phyloP scores from a whole-genome alignment of 441 rosid species.

The Erodium trifolium region DNA sequence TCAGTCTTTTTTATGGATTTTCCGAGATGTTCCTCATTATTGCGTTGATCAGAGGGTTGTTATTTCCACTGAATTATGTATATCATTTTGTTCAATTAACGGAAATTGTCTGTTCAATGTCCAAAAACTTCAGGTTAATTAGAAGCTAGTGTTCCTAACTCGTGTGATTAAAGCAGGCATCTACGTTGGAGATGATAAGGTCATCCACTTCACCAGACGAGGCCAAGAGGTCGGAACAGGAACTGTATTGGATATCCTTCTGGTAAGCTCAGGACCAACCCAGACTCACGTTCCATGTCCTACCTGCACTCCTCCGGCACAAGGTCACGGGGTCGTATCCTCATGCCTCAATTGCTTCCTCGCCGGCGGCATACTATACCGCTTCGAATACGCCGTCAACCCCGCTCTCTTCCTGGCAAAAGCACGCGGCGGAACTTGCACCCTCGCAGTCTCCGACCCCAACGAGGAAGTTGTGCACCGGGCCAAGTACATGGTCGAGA shows the following conservation, averaged over 20 bases:
- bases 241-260: constrained; percentile 53
- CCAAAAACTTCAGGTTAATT: too few relatives aligned
- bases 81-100: too few relatives aligned
- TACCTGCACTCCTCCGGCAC: constrained; percentile 46
- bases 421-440: constrained; percentile 90
- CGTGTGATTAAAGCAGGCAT: constrained; percentile 36
- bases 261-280: constrained; percentile 64
- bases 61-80: too few relatives aligned
- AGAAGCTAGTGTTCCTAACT: too few relatives aligned
- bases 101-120: too few relatives aligned
- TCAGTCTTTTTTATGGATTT: too few relatives aligned
- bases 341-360: constrained; percentile 85
- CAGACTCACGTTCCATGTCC: constrained; percentile 45
- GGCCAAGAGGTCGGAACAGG: constrained; percentile 95
- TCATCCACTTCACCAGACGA: constrained; percentile 73
- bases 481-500: constrained; percentile 57
- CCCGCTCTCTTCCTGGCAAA: constrained; percentile 73
- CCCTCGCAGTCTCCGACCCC: constrained; percentile 60
- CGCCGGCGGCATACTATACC: constrained; percentile 63
- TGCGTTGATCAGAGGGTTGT: too few relatives aligned
- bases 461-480: constrained; percentile 47
- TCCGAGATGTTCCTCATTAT: too few relatives aligned
- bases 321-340: constrained; percentile 55
- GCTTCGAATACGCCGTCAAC: constrained; percentile 63
- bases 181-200: constrained; percentile 68